Conservation (phyloP, 2,329 filamentous ascomycete genomes). For the Colletotrichum simmondsii region DNA sequence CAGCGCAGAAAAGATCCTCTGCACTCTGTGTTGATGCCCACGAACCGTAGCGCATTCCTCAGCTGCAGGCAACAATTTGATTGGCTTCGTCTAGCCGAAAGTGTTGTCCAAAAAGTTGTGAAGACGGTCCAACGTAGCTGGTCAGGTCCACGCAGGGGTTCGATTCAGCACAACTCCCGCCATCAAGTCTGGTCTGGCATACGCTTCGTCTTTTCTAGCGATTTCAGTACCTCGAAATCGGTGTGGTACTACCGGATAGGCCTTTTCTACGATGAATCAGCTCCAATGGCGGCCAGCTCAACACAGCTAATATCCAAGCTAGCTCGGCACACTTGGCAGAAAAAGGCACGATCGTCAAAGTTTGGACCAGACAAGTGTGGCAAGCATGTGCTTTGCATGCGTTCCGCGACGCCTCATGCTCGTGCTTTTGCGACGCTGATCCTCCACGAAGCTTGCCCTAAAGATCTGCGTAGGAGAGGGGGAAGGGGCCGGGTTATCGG, state of each 20-base stretch:
- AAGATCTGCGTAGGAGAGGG: slow-evolving; percentile 13
- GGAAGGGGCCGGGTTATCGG: background rate
- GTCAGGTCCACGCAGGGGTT: background rate
- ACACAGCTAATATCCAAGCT: background rate
- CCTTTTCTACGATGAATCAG: background rate
- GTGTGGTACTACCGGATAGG: background rate
- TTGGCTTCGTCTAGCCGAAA: background rate
- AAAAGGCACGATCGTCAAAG: slow-evolving; percentile 7
- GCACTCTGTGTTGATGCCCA: background rate
- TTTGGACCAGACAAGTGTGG: background rate
- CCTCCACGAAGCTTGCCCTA: slow-evolving; percentile 18
- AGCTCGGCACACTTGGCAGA: background rate
- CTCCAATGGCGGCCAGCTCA: background rate
- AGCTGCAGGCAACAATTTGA: background rate
- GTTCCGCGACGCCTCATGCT: slow-evolving; percentile 6
- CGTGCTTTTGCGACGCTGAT: slow-evolving; percentile 16
- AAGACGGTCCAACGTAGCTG: background rate
- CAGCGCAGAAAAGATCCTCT: background rate
- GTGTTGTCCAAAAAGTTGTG: background rate
- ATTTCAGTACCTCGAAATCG: background rate
- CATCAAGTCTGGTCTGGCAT: background rate
- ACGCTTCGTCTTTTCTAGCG: background rate
- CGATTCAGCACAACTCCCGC: background rate
- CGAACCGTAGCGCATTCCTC: background rate
- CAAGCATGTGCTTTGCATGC: slow-evolving; percentile 26